Conservation (phyloP, 2,329 filamentous ascomycete species). For the Sordariomycetes sp. region DNA sequence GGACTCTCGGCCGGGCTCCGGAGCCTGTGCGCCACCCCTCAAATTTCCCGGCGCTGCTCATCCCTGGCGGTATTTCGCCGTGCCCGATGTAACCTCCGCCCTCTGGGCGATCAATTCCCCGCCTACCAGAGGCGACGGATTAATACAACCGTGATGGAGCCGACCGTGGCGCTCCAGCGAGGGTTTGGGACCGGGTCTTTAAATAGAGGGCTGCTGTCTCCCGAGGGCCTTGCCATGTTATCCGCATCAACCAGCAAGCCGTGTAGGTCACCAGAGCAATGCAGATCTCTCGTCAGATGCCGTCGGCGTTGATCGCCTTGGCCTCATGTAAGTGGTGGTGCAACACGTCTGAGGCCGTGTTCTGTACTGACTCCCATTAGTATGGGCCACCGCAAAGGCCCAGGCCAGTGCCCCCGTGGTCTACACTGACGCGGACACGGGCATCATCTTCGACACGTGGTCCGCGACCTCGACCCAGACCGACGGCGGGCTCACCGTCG, state of each 20-base stretch:
- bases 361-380: not conserved
- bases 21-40: not conserved
- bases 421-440: slow-evolving; percentile 35
- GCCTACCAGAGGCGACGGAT: not conserved
- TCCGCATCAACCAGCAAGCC: not conserved
- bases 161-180: not conserved
- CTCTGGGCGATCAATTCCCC: not conserved
- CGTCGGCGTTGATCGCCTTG: not conserved
- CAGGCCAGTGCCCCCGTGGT: slow-evolving; percentile 9
- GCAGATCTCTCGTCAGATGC: not conserved
- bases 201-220: not conserved
- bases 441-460: slow-evolving; percentile 43
- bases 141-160: not conserved
- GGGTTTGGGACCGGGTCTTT: not conserved
- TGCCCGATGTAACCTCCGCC: not conserved
- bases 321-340: slow-evolving; percentile 1
- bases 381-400: slow-evolving; percentile 4
- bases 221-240: not conserved
- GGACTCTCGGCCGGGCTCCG: not conserved
- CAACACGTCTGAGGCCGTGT: not conserved
- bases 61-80: not conserved
- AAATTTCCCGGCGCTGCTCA: not conserved
- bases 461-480: slow-evolving; percentile 22
- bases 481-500: slow-evolving; percentile 37
- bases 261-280: not conserved